A percentile compares a stretch with the other conserved stretches of the same genome.
These are phyloP conservation scores for Diaporthe sp. DNA, from an alignment of 2,329 filamentous ascomycete species.

Conservation along the genomic window DNA sequence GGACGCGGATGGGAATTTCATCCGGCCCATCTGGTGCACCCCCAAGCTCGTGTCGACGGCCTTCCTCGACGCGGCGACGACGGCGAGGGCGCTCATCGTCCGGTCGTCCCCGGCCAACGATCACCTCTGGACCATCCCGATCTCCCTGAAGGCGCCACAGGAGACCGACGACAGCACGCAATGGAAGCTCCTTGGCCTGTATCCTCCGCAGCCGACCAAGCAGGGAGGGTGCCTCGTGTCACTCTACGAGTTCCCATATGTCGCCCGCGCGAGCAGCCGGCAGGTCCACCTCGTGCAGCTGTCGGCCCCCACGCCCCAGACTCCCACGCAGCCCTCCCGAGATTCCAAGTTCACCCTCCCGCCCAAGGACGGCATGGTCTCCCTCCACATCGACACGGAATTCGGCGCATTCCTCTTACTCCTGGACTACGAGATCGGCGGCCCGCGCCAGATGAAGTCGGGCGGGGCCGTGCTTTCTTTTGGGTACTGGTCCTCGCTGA, in stretches of 20 bases:
- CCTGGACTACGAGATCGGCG: not conserved
- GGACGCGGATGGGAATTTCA: constrained; percentile 17
- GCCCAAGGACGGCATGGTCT: constrained; percentile 1
- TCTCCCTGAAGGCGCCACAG: not conserved
- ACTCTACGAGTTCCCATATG: constrained; percentile 16
- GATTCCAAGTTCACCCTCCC: constrained; percentile 12
- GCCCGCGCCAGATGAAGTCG: not conserved
- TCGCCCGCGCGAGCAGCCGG: constrained; percentile 22
- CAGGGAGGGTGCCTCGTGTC: constrained; percentile 25
- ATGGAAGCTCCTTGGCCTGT: not conserved
- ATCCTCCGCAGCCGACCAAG: constrained; percentile 11
- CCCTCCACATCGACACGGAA: constrained; percentile 5
- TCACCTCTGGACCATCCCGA: not conserved
- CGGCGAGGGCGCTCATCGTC: constrained; percentile 14
- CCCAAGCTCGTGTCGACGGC: constrained; percentile 11
- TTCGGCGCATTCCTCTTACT: not conserved
- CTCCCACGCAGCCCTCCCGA: not conserved
- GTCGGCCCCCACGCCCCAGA: not conserved
- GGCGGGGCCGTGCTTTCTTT: constrained; percentile 1
- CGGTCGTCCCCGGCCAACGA: constrained; percentile 19
- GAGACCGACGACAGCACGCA: not conserved
- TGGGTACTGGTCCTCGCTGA: constrained; percentile 17
- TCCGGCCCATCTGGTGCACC: constrained; percentile 14
- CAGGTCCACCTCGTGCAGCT: constrained; percentile 12
- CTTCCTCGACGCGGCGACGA: not conserved